Evolutionary conservation across 352 stramenopile species (phyloP).

Genomic region (Pythium aristosporum): DNA sequence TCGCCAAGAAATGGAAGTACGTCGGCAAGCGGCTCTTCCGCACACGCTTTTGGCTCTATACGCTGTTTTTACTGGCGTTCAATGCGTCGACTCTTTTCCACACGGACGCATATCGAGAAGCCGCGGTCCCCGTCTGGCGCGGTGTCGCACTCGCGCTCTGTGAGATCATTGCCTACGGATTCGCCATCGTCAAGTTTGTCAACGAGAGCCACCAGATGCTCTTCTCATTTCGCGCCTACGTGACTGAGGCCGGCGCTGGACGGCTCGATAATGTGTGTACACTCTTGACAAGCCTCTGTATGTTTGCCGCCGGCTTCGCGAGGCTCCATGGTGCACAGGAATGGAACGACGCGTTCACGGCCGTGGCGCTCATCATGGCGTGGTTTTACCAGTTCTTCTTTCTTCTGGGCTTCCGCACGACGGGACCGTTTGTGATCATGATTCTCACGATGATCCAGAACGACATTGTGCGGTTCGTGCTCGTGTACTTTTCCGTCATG

Average conservation of each 20-base stretch:
- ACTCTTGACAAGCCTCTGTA: too few relatives aligned
- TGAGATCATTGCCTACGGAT: constrained; percentile 29
- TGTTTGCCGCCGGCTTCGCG: constrained; percentile 31
- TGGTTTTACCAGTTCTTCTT: constrained; percentile 76
- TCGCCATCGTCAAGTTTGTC: constrained; percentile 45
- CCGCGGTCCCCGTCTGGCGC: constrained; percentile 2
- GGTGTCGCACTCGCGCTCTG: constrained; percentile 32
- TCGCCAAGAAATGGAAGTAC: too few relatives aligned
- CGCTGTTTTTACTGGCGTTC: constrained; percentile 40
- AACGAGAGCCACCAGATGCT: constrained; percentile 56
- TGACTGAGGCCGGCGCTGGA: constrained; percentile 40
- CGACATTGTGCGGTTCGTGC: constrained; percentile 58
- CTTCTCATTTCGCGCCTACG: constrained; percentile 41
- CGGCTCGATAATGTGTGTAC: constrained; percentile 46
- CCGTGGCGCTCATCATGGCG: constrained; percentile 48
- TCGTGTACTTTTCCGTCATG: constrained; percentile 57
- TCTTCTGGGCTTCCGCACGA: constrained; percentile 57
- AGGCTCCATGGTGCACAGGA: constrained; percentile 26
- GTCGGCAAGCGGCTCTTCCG: constrained; percentile 34
- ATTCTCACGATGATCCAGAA: constrained; percentile 61
- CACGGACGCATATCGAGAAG: constrained; percentile 33
- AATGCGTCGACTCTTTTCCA: constrained; percentile 48
- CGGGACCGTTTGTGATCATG: constrained; percentile 68
- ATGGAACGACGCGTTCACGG: constrained; percentile 41
- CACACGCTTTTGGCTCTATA: constrained; percentile 36